Evolutionary conservation across 441 rosid species (phyloP).

Genomic region (Euphorbia celastroides): DNA sequence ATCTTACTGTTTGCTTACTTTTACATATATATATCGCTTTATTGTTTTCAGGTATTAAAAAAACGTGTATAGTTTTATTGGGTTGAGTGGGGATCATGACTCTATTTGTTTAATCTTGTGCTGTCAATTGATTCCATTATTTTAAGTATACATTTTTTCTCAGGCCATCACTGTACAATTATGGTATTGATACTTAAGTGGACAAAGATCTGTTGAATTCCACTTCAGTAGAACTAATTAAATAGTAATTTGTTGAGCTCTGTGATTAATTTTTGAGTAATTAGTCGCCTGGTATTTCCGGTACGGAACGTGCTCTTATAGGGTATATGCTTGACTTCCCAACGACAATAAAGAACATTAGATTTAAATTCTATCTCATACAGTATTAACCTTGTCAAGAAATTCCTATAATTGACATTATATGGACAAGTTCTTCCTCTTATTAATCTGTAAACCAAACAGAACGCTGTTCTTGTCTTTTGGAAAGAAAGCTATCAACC

Average conservation of each 20-base stretch:
- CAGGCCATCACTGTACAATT: too few species aligned
- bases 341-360: not conserved
- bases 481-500: slow-evolving; percentile 4
- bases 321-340: not conserved
- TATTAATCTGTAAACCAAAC: not conserved
- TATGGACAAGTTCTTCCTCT: not conserved
- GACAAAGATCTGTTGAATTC: slow-evolving; percentile 18
- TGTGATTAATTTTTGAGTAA: not conserved
- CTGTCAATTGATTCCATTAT: not conserved
- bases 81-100: slow-evolving; percentile 13
- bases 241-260: not conserved
- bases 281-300: too few species aligned
- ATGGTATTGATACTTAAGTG: not conserved
- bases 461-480: not conserved
- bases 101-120: slow-evolving; percentile 8
- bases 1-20: slow-evolving; percentile 17
- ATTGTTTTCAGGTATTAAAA: not conserved
- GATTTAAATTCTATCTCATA: not conserved
- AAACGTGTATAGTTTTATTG: slow-evolving; percentile 1
- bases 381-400: too few species aligned
- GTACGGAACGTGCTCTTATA: not conserved
- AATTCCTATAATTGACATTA: not conserved
- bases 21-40: not conserved
- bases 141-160: not conserved
- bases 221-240: not conserved